Percentiles rank a stretch among this genome's conserved stretches.
Conservation (phyloP, 352 stramenopile species). For the Globisporangium splendens region DNA sequence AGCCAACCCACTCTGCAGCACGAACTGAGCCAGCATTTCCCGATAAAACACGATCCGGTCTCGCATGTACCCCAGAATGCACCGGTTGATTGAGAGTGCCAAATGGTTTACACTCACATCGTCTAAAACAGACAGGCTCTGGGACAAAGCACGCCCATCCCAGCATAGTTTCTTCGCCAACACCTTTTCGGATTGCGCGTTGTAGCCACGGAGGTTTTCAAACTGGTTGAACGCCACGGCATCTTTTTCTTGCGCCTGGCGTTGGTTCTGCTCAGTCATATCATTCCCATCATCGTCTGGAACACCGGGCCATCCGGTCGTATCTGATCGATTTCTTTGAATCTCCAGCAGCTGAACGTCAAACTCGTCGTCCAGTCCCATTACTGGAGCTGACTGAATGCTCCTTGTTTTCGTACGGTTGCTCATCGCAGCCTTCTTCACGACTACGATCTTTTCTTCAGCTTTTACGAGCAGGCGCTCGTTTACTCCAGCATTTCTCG, state of each 20-base stretch:
- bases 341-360: constrained; percentile 12
- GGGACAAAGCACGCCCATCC: constrained; percentile 58
- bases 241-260: constrained; percentile 31
- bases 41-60: constrained; percentile 93
- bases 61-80: constrained; percentile 93
- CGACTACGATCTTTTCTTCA: constrained; percentile 48
- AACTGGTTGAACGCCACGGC: constrained; percentile 62
- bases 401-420: constrained; percentile 7
- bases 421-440: constrained; percentile 24
- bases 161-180: constrained; percentile 55
- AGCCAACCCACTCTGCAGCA: constrained; percentile 89
- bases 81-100: constrained; percentile 89
- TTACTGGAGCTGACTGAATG: background rate
- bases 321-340: constrained; percentile 21
- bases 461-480: constrained; percentile 56
- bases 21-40: constrained; percentile 92
- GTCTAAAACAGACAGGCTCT: constrained; percentile 61
- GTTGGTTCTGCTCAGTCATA: constrained; percentile 14
- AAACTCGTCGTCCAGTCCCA: constrained; percentile 6
- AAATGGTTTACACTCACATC: constrained; percentile 39
- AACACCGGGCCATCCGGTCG: constrained; percentile 26
- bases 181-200: constrained; percentile 37
- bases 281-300: constrained; percentile 16
- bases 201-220: constrained; percentile 58
- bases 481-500: constrained; percentile 54